These are phyloP conservation scores for Aurinia saxatilis DNA, from an alignment of 345 rosid species.

Conservation along the genomic window DNA sequence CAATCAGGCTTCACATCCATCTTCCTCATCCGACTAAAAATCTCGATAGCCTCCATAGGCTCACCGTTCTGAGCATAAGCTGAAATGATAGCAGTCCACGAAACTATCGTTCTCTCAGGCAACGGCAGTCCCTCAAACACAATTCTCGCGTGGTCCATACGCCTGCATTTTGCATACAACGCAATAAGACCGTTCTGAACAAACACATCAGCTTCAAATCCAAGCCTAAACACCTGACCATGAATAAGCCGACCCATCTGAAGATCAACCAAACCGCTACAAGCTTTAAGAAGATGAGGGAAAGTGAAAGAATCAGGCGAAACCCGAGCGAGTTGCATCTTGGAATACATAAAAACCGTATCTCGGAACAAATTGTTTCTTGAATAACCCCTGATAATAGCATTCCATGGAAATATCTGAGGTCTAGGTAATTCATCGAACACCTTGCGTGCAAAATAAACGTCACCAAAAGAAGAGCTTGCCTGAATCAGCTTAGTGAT, in stretches of 20 bases:
- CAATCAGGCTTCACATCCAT: conserved; percentile 46
- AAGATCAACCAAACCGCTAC: conserved; percentile 35
- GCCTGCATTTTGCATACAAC: conserved; percentile 56
- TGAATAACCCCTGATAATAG: conserved; percentile 48
- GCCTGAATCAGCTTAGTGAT: conserved; percentile 37
- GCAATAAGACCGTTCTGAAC: conserved; percentile 70
- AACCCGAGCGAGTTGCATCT: conserved; percentile 42
- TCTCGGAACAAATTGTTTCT: conserved; percentile 32
- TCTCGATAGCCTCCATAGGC: conserved; percentile 48
- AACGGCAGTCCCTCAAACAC: conserved; percentile 45
- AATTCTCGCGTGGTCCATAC: conserved; percentile 32
- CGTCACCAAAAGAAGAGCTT: conserved; percentile 32
- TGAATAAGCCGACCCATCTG: conserved; percentile 42
- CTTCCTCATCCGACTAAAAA: conserved; percentile 49
- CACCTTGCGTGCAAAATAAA: conserved; percentile 43
- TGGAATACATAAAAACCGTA: conserved; percentile 42
- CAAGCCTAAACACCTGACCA: conserved; percentile 50
- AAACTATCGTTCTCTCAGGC: conserved; percentile 42
- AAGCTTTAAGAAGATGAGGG: conserved; percentile 56
- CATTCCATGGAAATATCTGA: conserved; percentile 55
- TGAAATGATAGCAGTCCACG: conserved; percentile 69
- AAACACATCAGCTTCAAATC: conserved; percentile 51
- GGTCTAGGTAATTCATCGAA: conserved; percentile 55
- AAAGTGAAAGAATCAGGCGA: conserved; percentile 53
- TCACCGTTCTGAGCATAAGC: conserved; percentile 61